A percentile compares a stretch with the other conserved stretches of the same genome.
Evolutionary conservation across 2,329 filamentous ascomycete genomes (phyloP).

Genomic region (Bisporella sp.): DNA sequence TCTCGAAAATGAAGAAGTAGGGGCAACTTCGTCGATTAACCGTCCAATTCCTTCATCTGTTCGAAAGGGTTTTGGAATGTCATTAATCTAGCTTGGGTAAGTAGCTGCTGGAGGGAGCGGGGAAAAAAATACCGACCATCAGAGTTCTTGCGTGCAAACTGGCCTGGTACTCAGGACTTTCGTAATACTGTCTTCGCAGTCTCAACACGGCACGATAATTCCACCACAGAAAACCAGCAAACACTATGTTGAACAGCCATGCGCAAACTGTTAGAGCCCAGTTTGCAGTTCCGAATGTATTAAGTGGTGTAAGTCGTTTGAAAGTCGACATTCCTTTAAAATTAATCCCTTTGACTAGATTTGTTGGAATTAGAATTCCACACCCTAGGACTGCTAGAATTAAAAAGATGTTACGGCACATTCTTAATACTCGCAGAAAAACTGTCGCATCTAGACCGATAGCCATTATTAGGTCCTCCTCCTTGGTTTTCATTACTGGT

Average conservation of each 20-base stretch:
- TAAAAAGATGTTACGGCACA: slow-evolving; percentile 88
- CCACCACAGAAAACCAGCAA: slow-evolving; percentile 79
- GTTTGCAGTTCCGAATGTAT: slow-evolving; percentile 43
- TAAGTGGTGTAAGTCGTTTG: slow-evolving; percentile 52
- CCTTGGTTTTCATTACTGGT: slow-evolving; percentile 71
- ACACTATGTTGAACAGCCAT: slow-evolving; percentile 64
- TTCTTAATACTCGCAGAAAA: slow-evolving; percentile 80
- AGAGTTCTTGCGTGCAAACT: slow-evolving; percentile 72
- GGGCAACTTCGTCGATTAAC: slow-evolving; percentile 73
- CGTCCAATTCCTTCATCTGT: slow-evolving; percentile 83
- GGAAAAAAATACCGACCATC: slow-evolving; percentile 40
- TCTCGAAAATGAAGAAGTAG: slow-evolving; percentile 70
- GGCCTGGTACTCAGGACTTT: slow-evolving; percentile 79
- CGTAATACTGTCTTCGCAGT: slow-evolving; percentile 72
- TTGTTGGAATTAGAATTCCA: slow-evolving; percentile 73
- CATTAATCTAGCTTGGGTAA: slow-evolving; percentile 55
- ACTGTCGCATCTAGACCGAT: slow-evolving; percentile 87
- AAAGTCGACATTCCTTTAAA: slow-evolving; percentile 33
- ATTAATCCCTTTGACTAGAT: slow-evolving; percentile 45
- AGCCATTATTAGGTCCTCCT: slow-evolving; percentile 69
- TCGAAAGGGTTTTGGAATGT: slow-evolving; percentile 69
- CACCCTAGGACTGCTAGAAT: slow-evolving; percentile 66
- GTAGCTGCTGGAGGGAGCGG: slow-evolving; percentile 6
- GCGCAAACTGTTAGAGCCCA: slow-evolving; percentile 55
- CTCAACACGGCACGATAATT: slow-evolving; percentile 72